Evolutionary conservation across 2,329 filamentous ascomycete genomes (phyloP).

Genomic region (Berkeleyomyces rouxiae): DNA sequence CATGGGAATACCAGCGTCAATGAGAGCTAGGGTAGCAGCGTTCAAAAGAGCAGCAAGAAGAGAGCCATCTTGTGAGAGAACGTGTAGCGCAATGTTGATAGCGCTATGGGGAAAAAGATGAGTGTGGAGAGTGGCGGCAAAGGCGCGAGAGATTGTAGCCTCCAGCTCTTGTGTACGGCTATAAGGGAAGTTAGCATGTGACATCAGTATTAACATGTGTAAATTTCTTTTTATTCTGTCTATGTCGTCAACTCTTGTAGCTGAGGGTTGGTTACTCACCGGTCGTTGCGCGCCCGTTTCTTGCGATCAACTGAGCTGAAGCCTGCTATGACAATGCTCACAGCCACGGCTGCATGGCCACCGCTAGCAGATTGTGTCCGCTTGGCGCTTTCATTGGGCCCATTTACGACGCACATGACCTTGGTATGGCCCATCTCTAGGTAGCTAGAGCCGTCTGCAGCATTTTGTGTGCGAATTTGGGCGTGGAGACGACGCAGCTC

Average conservation of each 20-base stretch:
- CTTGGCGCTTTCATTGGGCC: conserved; percentile 48
- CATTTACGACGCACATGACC: conserved; percentile 80
- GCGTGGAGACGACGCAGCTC: conserved; percentile 79
- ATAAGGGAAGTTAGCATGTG: not conserved
- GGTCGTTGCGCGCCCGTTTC: conserved; percentile 57
- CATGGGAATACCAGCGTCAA: conserved; percentile 94
- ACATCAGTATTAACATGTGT: not conserved
- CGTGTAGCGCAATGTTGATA: conserved; percentile 68
- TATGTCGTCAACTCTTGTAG: not conserved
- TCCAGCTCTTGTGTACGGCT: conserved; percentile 71
- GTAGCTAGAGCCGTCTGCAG: conserved; percentile 83
- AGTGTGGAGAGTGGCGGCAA: conserved; percentile 63
- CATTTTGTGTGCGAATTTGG: conserved; percentile 80
- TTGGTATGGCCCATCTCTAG: conserved; percentile 97
- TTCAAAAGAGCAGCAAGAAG: conserved; percentile 83
- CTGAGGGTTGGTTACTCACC: conserved; percentile 33
- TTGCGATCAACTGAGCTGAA: conserved; percentile 80
- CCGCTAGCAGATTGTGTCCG: conserved; percentile 12
- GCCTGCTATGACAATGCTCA: conserved; percentile 71
- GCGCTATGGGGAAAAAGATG: conserved; percentile 79
- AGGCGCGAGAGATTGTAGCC: conserved; percentile 60
- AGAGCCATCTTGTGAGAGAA: conserved; percentile 79
- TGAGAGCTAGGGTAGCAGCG: conserved; percentile 74
- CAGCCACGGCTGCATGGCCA: conserved; percentile 45
- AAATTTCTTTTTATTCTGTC: not conserved